Conservation (phyloP, 2,329 filamentous ascomycete genomes). For the Exophiala viscosa region DNA sequence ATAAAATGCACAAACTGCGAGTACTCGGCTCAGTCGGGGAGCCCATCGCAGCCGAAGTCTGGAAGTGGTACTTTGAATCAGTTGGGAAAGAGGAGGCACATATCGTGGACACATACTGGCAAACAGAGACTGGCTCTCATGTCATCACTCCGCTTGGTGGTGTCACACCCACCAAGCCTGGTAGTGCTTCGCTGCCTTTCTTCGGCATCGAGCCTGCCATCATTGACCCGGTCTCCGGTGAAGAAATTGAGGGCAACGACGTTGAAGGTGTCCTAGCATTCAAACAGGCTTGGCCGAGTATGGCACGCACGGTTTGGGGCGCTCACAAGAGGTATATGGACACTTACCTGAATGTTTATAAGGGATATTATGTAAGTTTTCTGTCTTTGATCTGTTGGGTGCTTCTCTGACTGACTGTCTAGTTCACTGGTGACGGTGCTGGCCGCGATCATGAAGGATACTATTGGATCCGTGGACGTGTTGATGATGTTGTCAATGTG, state of each 20-base stretch:
- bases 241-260: conserved; percentile 91
- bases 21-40: conserved; percentile 94
- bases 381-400: background rate
- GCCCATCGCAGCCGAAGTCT: conserved; percentile 95
- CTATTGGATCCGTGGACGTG: conserved; percentile 98
- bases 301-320: conserved; percentile 96
- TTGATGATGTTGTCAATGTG: conserved; percentile 98
- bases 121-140: conserved; percentile 96
- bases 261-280: conserved; percentile 95
- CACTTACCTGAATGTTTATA: conserved; percentile 95
- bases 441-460: conserved; percentile 96
- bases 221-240: conserved; percentile 90
- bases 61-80: conserved; percentile 98
- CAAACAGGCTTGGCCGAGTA: conserved; percentile 97
- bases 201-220: conserved; percentile 98
- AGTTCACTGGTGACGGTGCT: conserved; percentile 70
- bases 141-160: conserved; percentile 92
- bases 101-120: conserved; percentile 98
- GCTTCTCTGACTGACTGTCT: conserved; percentile 15
- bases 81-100: conserved; percentile 93
- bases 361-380: conserved; percentile 87
- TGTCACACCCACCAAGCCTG: conserved; percentile 93
- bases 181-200: conserved; percentile 92
- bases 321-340: conserved; percentile 99
- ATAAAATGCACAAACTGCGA: conserved; percentile 81